These are phyloP conservation scores for Crithidia expoeki DNA, from an alignment of 208 protist species.

Conservation along the genomic window DNA sequence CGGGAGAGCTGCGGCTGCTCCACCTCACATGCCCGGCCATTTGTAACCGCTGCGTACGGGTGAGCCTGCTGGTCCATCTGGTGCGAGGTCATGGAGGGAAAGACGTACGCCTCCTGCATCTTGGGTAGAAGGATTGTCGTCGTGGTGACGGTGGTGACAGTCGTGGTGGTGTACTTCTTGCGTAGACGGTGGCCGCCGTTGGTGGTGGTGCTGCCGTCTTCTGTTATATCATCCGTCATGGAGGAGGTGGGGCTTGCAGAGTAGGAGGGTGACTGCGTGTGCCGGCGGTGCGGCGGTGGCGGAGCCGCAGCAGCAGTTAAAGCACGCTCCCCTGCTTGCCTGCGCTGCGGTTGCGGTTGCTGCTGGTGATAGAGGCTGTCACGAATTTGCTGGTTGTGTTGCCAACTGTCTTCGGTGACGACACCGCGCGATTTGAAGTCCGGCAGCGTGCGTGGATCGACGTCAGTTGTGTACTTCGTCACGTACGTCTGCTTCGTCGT, in stretches of 20 bases:
- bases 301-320: no score
- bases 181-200: conserved; percentile 38
- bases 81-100: conserved; percentile 30
- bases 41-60: not conserved
- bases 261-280: conserved; percentile 17
- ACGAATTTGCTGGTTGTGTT: not conserved
- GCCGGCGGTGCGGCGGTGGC: conserved; percentile 20
- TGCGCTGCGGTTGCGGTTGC: not conserved
- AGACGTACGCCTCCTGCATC: conserved; percentile 44
- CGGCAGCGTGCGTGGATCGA: conserved; percentile 44
- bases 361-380: conserved; percentile 1
- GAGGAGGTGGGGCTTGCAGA: conserved; percentile 13
- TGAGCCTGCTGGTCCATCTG: conserved; percentile 23
- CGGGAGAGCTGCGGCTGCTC: not conserved
- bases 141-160: conserved; percentile 70
- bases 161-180: conserved; percentile 77
- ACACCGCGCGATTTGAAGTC: conserved; percentile 38
- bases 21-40: not conserved
- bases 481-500: conserved; percentile 50
- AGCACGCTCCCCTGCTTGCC: not conserved
- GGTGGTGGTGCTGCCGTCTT: not conserved
- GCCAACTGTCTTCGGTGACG: conserved; percentile 5
- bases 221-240: not conserved
- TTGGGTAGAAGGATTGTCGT: conserved; percentile 67
- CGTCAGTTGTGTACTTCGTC: conserved; percentile 35